Percentiles rank a stretch among this genome's conserved stretches.
Evolutionary conservation across 495 filamentous ascomycete genomes (phyloP).

Genomic region (Bryoglossum gracile): DNA sequence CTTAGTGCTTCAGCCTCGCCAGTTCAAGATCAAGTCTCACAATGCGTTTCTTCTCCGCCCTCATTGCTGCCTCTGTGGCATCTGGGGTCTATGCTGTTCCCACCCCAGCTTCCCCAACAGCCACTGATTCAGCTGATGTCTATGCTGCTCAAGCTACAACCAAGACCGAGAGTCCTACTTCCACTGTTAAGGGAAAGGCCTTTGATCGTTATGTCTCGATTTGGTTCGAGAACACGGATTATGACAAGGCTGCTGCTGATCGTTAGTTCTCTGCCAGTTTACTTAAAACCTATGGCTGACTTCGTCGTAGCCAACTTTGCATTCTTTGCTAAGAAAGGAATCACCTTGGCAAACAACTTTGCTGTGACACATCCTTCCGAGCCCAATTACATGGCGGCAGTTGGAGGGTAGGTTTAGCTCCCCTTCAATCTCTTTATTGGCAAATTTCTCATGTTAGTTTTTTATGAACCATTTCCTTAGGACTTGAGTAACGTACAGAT

Average conservation of each 20-base stretch:
- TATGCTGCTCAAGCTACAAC: conserved; percentile 31
- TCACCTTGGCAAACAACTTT: conserved; percentile 55
- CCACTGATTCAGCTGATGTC: conserved; percentile 19
- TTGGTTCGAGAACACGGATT: conserved; percentile 71
- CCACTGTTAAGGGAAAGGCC: conserved; percentile 53
- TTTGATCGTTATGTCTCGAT: conserved; percentile 64
- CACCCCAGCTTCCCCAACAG: conserved; percentile 19
- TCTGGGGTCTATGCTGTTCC: conserved; percentile 8
- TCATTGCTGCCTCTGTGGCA: conserved; percentile 10
- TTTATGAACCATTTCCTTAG: too few species aligned
- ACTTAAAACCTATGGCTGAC: conserved; percentile 25
- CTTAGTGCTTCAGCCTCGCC: conserved; percentile 4
- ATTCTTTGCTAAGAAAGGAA: conserved; percentile 56
- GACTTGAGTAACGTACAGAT: too few species aligned
- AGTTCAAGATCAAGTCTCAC: conserved; percentile 5
- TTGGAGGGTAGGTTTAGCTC: conserved; percentile 43
- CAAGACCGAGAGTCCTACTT: conserved; percentile 42
- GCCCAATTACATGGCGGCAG: conserved; percentile 64
- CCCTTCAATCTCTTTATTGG: too few species aligned
- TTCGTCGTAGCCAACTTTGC: conserved; percentile 35
- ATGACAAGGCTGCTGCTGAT: conserved; percentile 30
- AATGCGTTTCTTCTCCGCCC: conserved; percentile 17
- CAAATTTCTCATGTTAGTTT: too few species aligned
- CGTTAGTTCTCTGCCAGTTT: conserved; percentile 30
- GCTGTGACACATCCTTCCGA: conserved; percentile 59